Evolutionary conservation across 176 grass and related monocot genomes (phyloP).

Genomic region (Juncus inflexus): DNA sequence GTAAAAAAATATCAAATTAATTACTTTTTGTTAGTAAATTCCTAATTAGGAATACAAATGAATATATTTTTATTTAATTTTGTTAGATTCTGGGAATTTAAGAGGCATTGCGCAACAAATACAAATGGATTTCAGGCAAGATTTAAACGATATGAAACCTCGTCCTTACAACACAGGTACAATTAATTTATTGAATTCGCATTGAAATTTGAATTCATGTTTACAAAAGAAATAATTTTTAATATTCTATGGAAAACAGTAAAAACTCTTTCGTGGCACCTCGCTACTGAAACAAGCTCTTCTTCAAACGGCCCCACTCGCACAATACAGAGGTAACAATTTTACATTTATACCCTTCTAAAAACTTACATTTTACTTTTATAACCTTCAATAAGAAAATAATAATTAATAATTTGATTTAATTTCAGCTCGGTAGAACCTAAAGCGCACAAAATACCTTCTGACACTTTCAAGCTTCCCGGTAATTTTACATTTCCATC

Average conservation of each 20-base stretch:
- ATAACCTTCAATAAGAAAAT: not conserved
- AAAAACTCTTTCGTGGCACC: constrained; percentile 92
- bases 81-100: constrained; percentile 47
- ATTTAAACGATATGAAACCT: constrained; percentile 36
- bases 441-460: constrained; percentile 47
- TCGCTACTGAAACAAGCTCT: constrained; percentile 70
- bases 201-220: constrained; percentile 23
- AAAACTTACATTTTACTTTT: not conserved
- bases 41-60: constrained; percentile 10
- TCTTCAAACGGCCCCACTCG: constrained; percentile 38
- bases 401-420: constrained; percentile 13
- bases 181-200: constrained; percentile 22
- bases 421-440: constrained; percentile 53
- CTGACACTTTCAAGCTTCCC: constrained; percentile 51
- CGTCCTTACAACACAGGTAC: constrained; percentile 64
- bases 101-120: constrained; percentile 35
- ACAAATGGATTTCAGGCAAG: constrained; percentile 45
- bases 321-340: constrained; percentile 41
- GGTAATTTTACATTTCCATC: constrained; percentile 36
- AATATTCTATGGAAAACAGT: constrained; percentile 37
- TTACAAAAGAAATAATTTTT: constrained; percentile 7
- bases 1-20: not conserved
- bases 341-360: not conserved
- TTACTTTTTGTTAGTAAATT: not conserved
- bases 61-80: constrained; percentile 10